Base-by-base conservation (phyloP, 1,284 basidiomycete species). In the Rhodotorula sp. region DNA sequence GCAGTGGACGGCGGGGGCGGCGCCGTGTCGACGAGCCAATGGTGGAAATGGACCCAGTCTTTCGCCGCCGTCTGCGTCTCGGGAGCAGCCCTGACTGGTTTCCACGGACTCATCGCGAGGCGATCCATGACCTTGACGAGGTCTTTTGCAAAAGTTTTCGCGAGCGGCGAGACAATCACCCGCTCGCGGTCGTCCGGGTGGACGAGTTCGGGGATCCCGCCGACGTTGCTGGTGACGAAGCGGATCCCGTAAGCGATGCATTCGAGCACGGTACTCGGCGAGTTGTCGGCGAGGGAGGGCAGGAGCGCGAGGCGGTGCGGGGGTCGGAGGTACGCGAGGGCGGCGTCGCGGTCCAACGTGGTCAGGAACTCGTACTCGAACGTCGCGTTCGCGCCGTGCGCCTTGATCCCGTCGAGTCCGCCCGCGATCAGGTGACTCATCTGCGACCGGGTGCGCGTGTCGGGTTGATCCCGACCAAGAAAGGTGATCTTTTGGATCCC, bases 221-320 rank as follows among this genome's bases (percentile, higher is more conserved):
- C 74, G 44, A 68, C 67, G 51, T 62, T 49, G 48, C 66, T 68
- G 17, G 71, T 62, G 49, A 75, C 54, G 65, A 75, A 75, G 24
- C 67, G 74, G 26, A 73, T 67, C 5, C 54, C 53, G 55, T 67
- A 60, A 15, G 68, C 51, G 30, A 75, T 69, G 61, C 74, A 75
- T 30, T 75, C 74, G 60, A 75, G 74, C 24, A 75, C 74, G 15
- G 74, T 75, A 42, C 62, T 68, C 12, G 74, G 74, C 26, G 74
- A 75, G 56, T 75, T 75, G 61, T 75, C 74, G 46, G 69, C 72
- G 29, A 75, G 65, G 15, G 74, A 67, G 12, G 74, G 74, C 24
- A 73, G 65, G 37, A 75, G 49, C 48, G 69, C 74, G 62, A 75
- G 67, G 24, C 74, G 71, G 8, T 54, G 29, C 7, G 72, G 66